A percentile compares a stretch with the other conserved stretches of the same genome.
These are phyloP conservation scores for Penicillium robsamsonii DNA, from an alignment of 495 filamentous ascomycete species.

Conservation along the genomic window DNA sequence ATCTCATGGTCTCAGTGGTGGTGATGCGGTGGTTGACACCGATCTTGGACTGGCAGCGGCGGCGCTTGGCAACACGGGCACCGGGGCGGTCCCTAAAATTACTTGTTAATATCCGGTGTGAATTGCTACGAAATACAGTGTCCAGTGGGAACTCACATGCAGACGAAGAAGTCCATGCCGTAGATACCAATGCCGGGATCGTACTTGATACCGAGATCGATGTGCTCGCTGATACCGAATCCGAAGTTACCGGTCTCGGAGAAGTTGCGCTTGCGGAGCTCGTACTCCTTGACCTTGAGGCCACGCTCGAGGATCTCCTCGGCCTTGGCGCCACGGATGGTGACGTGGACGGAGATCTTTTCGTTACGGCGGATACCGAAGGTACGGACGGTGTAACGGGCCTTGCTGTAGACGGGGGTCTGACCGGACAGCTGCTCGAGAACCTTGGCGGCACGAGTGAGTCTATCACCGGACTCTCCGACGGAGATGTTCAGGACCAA, in stretches of 20 bases:
- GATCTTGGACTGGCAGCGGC: constrained; percentile 81
- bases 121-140: too few species aligned
- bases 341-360: constrained; percentile 99
- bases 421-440: constrained; percentile 99
- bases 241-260: constrained; percentile 99
- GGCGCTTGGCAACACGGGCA: constrained; percentile 93
- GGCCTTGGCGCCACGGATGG: constrained; percentile 98
- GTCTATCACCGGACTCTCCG: constrained; percentile 99
- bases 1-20: constrained; percentile 91
- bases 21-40: constrained; percentile 89
- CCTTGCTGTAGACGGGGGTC: constrained; percentile 99
- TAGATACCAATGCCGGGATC: constrained; percentile 99
- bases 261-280: constrained; percentile 98
- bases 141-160: constrained; percentile 67
- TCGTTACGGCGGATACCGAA: constrained; percentile 99
- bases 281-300: constrained; percentile 99
- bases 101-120: constrained; percentile 23
- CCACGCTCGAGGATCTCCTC: constrained; percentile 99
- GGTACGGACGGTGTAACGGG: constrained; percentile 99
- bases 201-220: constrained; percentile 99
- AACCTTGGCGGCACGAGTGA: constrained; percentile 99
- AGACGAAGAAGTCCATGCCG: constrained; percentile 99
- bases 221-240: constrained; percentile 99
- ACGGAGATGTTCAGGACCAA: constrained; percentile 99
- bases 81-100: constrained; percentile 78